Evolutionary conservation across 495 filamentous ascomycete species (phyloP), one percentile per base, ranked within the genome.

Genomic region (Parmelia sp.): DNA sequence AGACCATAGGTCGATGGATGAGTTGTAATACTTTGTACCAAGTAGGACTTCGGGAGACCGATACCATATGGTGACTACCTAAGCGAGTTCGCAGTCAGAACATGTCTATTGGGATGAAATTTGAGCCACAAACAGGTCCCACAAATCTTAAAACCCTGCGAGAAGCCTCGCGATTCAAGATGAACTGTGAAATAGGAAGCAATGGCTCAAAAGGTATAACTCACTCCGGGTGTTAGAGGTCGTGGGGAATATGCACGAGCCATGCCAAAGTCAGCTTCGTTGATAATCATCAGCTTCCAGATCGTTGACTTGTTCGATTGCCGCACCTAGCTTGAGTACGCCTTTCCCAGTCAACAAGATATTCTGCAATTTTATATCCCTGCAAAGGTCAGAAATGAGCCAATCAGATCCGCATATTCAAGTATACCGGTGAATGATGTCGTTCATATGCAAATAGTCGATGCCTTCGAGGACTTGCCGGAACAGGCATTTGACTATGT

Each of bases 41-140:
- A 80, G 75, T n/a, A 80, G 74, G n/a, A 80, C 65, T 58, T 80
- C 95, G 0, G 94, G 94, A 0, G 90, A 89, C 25, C 91, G 84
- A 72, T 99, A 99, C 94, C 94, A 99, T 62, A 93, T 90, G 1
- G 78, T 80, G 44, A 77, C 49, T 10, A 53, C 45, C 45, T 49
- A 49, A 27, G n/a, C 2, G 23, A 27, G 11, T 25, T 15, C 3
- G 8, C 3, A 15, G 44, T 47, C 3, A 47, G 44, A 8, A 0
- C 10, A n/a, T 47, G 6, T 47, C n/a, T 25, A 10, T 10, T 25
- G 45, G 9, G 23, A 27, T 27, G 4, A 25, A 0, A 15, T 49
- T 27, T 11, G 25, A 31, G 49, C 7, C 6, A 15, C 0, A 6
- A 51, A 51, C 14, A 7, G 19, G 21, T 17, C 19, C 42, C 21